Conservation (phyloP, 192 early-diverging fungal genomes). For the Gigaspora rosea region DNA sequence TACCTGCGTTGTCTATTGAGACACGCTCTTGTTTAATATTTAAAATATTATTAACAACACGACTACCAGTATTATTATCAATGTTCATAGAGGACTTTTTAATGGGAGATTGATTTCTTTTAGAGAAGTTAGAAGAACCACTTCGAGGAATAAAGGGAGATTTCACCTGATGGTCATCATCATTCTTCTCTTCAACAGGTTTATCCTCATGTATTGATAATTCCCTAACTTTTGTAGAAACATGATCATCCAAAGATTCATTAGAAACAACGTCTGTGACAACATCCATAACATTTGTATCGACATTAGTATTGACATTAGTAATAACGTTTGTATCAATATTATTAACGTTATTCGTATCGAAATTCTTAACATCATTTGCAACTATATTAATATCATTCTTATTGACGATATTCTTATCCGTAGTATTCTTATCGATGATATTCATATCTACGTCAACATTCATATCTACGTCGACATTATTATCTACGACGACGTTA, state of each 20-base stretch:
- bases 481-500: too few species aligned
- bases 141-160: too few species aligned
- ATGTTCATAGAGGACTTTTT: too few species aligned
- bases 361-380: neutral
- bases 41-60: neutral
- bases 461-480: too few species aligned
- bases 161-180: neutral
- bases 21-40: neutral
- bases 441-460: too few species aligned
- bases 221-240: neutral
- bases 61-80: neutral
- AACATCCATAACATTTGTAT: constrained; percentile 34
- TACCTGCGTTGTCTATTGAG: too few species aligned
- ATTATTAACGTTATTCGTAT: neutral
- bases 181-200: neutral
- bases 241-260: neutral
- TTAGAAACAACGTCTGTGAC: neutral
- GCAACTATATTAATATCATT: neutral
- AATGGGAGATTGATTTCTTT: too few species aligned
- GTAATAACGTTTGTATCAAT: neutral
- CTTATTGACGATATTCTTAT: neutral
- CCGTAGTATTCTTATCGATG: too few species aligned
- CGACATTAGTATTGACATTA: constrained; percentile 13
- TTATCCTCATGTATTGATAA: neutral
- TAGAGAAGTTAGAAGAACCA: too few species aligned